Conservation (phyloP, 2,329 filamentous ascomycete species). For the Plenodomus lindquistii region DNA sequence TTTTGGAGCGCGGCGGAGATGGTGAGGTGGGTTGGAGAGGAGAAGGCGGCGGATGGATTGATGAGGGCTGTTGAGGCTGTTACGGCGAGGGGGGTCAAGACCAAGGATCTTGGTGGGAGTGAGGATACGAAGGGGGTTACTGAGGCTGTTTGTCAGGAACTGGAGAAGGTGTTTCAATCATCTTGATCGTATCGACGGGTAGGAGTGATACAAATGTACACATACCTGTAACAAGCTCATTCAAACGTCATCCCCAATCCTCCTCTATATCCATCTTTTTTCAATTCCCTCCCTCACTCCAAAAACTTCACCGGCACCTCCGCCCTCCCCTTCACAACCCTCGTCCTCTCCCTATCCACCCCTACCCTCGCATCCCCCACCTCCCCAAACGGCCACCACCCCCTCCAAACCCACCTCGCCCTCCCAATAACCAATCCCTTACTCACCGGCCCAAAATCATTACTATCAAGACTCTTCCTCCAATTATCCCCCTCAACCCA, state of each 20-base stretch:
- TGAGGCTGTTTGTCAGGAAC: constrained; percentile 58
- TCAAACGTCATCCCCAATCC: neutral
- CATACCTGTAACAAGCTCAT: constrained; percentile 7
- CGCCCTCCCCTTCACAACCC: constrained; percentile 44
- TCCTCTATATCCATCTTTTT: neutral
- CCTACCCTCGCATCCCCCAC: constrained; percentile 56
- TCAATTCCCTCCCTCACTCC: constrained; percentile 16
- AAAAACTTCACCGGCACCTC: constrained; percentile 26
- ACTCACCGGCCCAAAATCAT: constrained; percentile 84
- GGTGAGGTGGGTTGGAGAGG: constrained; percentile 65
- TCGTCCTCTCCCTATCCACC: constrained; percentile 46
- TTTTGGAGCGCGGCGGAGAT: constrained; percentile 74
- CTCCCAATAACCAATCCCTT: constrained; percentile 74
- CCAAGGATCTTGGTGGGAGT: constrained; percentile 63
- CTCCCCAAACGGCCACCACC: constrained; percentile 53
- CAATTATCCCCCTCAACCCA: constrained; percentile 94
- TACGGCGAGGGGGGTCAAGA: constrained; percentile 58
- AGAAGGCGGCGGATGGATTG: constrained; percentile 59
- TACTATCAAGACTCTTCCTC: constrained; percentile 77
- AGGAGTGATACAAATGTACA: neutral
- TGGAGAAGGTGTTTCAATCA: constrained; percentile 48
- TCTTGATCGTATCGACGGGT: constrained; percentile 7
- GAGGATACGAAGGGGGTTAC: constrained; percentile 63
- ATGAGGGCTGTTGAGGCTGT: constrained; percentile 66
- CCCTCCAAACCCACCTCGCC: constrained; percentile 71